Conservation (phyloP, 495 filamentous ascomycete genomes). For the Cudoniella acicularis region DNA sequence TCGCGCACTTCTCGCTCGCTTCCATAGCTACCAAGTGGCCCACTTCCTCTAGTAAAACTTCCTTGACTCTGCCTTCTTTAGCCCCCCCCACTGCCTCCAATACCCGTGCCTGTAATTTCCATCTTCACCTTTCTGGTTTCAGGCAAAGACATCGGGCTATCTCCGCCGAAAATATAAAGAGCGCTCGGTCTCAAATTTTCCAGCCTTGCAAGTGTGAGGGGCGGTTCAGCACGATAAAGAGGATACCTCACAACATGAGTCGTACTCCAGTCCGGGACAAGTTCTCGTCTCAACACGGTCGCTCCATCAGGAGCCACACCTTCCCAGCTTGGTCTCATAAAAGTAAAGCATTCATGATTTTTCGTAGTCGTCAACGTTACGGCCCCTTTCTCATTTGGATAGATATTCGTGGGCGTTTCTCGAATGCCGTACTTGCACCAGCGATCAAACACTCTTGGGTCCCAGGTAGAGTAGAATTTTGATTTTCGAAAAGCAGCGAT, state of each 20-base stretch:
- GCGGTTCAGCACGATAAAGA: constrained; percentile 76
- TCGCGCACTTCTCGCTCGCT: constrained; percentile 59
- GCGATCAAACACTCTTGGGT: constrained; percentile 63
- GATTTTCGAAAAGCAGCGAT: constrained; percentile 50
- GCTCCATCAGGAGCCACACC: constrained; percentile 29
- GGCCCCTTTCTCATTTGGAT: constrained; percentile 41
- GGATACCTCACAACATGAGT: constrained; percentile 37
- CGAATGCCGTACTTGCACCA: constrained; percentile 66
- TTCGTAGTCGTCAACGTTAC: constrained; percentile 56
- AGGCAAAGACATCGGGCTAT: constrained; percentile 58
- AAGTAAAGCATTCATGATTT: constrained; percentile 62
- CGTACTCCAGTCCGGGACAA: constrained; percentile 24
- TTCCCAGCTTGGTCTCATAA: constrained; percentile 53
- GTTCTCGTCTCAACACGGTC: constrained; percentile 24
- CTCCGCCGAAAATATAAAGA: constrained; percentile 74
- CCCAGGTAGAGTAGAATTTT: constrained; percentile 68
- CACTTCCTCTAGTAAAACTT: constrained; percentile 59
- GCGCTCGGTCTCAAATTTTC: constrained; percentile 71
- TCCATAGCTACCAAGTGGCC: constrained; percentile 90
- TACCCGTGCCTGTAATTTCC: constrained; percentile 57
- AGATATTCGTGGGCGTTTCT: constrained; percentile 54
- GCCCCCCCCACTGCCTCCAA: constrained; percentile 68
- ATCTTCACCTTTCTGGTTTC: constrained; percentile 51
- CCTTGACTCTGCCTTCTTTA: constrained; percentile 61
- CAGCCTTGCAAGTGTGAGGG: constrained; percentile 57